Evolutionary conservation across 371 early-diverging fungal species (phyloP).

Genomic region (Mortierella sp.): DNA sequence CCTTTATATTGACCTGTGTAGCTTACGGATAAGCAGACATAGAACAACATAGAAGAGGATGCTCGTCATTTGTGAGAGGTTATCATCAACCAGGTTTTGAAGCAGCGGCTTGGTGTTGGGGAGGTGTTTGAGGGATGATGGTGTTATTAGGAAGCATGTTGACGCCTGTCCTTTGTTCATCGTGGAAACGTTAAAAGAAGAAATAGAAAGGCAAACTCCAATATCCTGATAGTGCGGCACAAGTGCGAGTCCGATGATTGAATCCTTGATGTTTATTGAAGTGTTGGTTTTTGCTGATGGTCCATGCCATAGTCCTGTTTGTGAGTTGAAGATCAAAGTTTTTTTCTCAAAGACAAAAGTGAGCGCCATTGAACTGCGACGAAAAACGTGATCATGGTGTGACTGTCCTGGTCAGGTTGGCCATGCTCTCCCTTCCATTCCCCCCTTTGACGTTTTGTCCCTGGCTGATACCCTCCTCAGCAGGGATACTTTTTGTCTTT

Average conservation of each 20-base stretch:
- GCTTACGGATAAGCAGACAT: background rate
- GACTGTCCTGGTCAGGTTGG: conserved; percentile 10
- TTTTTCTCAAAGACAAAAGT: background rate
- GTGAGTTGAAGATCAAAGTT: background rate
- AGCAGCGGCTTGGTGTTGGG: background rate
- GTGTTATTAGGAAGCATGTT: background rate
- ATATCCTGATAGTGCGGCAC: background rate
- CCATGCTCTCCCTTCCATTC: background rate
- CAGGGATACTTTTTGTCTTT: background rate
- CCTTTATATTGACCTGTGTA: background rate
- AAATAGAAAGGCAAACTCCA: background rate
- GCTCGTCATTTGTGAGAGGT: conserved; percentile 51
- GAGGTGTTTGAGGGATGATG: background rate
- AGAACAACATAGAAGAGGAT: conserved; percentile 3
- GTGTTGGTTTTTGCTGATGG: background rate
- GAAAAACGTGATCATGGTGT: background rate
- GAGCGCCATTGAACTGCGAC: background rate
- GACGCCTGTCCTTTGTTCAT: background rate
- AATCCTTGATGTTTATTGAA: conserved; percentile 8
- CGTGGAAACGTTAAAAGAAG: background rate
- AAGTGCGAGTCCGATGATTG: background rate
- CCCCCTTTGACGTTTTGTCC: conserved; percentile 7
- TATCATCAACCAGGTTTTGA: conserved; percentile 47
- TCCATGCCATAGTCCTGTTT: conserved; percentile 1
- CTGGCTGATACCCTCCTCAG: background rate